Evolutionary conservation across 2,329 filamentous ascomycete genomes (phyloP).

Genomic region (Colletotrichum sansevieriae): DNA sequence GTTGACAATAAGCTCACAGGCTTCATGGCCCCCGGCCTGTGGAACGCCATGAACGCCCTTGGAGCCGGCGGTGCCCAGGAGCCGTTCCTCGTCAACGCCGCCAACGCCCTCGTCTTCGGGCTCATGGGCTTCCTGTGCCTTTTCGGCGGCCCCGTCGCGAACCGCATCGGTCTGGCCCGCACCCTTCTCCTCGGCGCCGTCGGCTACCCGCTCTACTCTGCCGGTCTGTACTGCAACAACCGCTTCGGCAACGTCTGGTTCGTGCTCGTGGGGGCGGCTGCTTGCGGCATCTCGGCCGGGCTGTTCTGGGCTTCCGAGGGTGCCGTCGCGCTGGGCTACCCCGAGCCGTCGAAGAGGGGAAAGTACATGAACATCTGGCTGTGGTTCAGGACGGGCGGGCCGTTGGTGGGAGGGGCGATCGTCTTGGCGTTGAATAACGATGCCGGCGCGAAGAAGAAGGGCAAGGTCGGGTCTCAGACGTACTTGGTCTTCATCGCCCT

Average conservation of each 20-base stretch:
- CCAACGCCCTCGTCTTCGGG: constrained; percentile 64
- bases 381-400: constrained; percentile 64
- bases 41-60: constrained; percentile 68
- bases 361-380: constrained; percentile 54
- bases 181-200: constrained; percentile 59
- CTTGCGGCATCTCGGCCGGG: constrained; percentile 62
- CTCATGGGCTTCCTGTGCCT: constrained; percentile 61
- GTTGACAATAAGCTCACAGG: constrained; percentile 1
- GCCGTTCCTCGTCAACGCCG: constrained; percentile 65
- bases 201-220: constrained; percentile 62
- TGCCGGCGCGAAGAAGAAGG: constrained; percentile 43
- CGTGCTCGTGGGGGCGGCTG: constrained; percentile 61
- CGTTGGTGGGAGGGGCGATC: constrained; percentile 60
- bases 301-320: constrained; percentile 66
- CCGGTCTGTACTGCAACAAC: constrained; percentile 63
- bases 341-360: constrained; percentile 60
- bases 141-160: constrained; percentile 61
- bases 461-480: constrained; percentile 46
- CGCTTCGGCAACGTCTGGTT: constrained; percentile 65
- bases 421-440: constrained; percentile 58
- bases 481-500: constrained; percentile 49
- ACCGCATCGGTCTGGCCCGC: constrained; percentile 61
- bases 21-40: constrained; percentile 64
- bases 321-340: constrained; percentile 62
- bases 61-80: constrained; percentile 66